phyloP scores from a whole-genome alignment of 352 stramenopile species.

The Phytophthora crassamura region DNA sequence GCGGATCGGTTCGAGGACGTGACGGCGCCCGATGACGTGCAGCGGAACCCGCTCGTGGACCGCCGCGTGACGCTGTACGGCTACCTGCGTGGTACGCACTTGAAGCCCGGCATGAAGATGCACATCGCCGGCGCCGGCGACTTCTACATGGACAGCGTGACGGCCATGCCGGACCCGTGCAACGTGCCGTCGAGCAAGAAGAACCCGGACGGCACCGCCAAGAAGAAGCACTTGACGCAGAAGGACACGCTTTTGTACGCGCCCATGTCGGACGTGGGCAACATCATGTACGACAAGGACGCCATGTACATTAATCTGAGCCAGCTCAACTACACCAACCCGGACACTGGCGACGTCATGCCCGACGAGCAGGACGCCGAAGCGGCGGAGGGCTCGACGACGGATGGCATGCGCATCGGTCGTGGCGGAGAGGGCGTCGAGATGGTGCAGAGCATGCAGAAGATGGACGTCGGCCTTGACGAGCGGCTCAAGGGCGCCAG shows the following conservation, averaged over 20 bases:
- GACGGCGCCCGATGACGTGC: slow-evolving; percentile 94
- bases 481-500: slow-evolving; percentile 94
- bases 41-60: slow-evolving; percentile 93
- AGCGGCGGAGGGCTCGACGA: slow-evolving; percentile 13
- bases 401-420: slow-evolving; percentile 43
- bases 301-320: slow-evolving; percentile 99
- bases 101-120: slow-evolving; percentile 97
- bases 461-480: slow-evolving; percentile 91
- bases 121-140: slow-evolving; percentile 99
- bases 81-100: slow-evolving; percentile 98
- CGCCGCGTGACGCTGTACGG: slow-evolving; percentile 97
- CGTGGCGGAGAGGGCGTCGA: slow-evolving; percentile 87
- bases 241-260: slow-evolving; percentile 95
- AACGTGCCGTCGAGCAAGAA: slow-evolving; percentile 88
- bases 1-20: slow-evolving; percentile 98
- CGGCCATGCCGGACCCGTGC: slow-evolving; percentile 96
- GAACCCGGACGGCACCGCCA: slow-evolving; percentile 54
- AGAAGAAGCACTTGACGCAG: slow-evolving; percentile 91
- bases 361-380: slow-evolving; percentile 63
- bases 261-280: slow-evolving; percentile 95
- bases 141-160: slow-evolving; percentile 96
- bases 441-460: slow-evolving; percentile 96
- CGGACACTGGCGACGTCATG: slow-evolving; percentile 79
- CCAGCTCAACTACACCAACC: slow-evolving; percentile 95
- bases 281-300: slow-evolving; percentile 99